These are phyloP conservation scores for Calonectria pauciramosa DNA, from an alignment of 2,329 filamentous ascomycete genomes.

Conservation along the genomic window DNA sequence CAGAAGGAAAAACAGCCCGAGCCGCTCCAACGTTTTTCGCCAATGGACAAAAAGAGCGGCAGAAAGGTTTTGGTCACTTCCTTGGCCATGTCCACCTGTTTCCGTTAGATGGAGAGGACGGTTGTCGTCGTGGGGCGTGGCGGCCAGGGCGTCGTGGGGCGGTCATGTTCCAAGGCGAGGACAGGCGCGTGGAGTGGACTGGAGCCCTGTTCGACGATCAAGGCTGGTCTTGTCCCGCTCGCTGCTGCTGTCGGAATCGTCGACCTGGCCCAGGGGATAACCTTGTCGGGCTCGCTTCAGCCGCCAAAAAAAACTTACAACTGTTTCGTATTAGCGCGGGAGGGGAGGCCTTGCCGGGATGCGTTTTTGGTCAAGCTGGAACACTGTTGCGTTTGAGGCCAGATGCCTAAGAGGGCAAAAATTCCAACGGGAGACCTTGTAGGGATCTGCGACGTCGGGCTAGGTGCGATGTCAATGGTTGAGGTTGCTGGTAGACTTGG, in stretches of 20 bases:
- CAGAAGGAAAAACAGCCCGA: neutral
- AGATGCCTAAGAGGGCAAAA: conserved; percentile 9
- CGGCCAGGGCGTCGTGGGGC: conserved; percentile 25
- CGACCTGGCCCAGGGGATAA: conserved; percentile 7
- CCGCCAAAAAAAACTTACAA: conserved; percentile 33
- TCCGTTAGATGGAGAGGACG: conserved; percentile 30
- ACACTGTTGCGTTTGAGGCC: conserved; percentile 3
- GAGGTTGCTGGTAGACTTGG: conserved; percentile 13
- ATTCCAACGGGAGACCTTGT: neutral
- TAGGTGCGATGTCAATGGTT: conserved; percentile 18
- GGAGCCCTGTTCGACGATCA: conserved; percentile 23
- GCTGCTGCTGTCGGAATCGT: conserved; percentile 10
- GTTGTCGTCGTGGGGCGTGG: conserved; percentile 23
- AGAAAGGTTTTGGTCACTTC: conserved; percentile 25
- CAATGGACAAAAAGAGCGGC: conserved; percentile 14
- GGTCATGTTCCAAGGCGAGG: conserved; percentile 21
- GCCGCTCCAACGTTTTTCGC: neutral
- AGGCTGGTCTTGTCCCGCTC: conserved; percentile 22
- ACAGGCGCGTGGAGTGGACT: conserved; percentile 25
- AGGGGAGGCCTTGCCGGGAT: conserved; percentile 11
- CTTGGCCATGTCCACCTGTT: conserved; percentile 26
- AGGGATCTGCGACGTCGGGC: conserved; percentile 11
- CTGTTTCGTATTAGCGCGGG: conserved; percentile 28
- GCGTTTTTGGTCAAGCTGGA: conserved; percentile 16
- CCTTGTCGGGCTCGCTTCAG: conserved; percentile 27